A percentile compares a stretch with the other conserved stretches of the same genome.
These are phyloP conservation scores for Boletus semigastroideus DNA, from an alignment of 1,284 basidiomycete species.

Conservation along the genomic window DNA sequence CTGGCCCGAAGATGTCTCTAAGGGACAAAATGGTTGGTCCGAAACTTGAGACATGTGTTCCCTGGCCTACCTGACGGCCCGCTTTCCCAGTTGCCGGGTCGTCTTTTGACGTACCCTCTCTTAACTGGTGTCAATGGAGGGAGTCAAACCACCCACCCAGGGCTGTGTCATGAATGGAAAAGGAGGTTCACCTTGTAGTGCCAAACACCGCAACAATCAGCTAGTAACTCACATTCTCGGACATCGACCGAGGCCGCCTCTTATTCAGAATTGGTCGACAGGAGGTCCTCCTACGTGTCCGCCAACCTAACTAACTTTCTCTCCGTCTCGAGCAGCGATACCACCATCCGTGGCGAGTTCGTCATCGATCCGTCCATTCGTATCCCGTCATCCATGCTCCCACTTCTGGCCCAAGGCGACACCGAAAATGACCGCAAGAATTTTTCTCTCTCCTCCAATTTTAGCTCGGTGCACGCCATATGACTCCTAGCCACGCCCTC, in stretches of 20 bases:
- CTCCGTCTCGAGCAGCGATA: conserved; percentile 27
- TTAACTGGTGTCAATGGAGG: not conserved
- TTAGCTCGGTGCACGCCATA: conserved; percentile 34
- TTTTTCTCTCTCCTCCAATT: conserved; percentile 31
- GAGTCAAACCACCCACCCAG: conserved; percentile 1
- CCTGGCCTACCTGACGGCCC: conserved; percentile 14
- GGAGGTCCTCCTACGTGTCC: no score
- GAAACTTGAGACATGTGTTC: not conserved
- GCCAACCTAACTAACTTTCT: conserved; percentile 39
- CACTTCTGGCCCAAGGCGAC: conserved; percentile 30
- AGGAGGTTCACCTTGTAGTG: no score
- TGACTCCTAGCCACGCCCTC: conserved; percentile 18
- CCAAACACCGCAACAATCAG: no score
- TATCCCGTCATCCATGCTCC: conserved; percentile 35
- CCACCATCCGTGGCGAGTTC: conserved; percentile 35
- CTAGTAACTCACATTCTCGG: no score
- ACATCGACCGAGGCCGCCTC: no score
- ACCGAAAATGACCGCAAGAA: conserved; percentile 36
- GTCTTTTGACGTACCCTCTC: not conserved
- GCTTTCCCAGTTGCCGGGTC: not conserved
- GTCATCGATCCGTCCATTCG: conserved; percentile 38
- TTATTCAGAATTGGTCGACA: no score
- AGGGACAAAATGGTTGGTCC: no score
- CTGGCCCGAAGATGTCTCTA: no score
- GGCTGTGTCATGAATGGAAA: no score